Base-by-base conservation (phyloP, 805 yeast genomes). In the Zygotorulaspora sp. region DNA sequence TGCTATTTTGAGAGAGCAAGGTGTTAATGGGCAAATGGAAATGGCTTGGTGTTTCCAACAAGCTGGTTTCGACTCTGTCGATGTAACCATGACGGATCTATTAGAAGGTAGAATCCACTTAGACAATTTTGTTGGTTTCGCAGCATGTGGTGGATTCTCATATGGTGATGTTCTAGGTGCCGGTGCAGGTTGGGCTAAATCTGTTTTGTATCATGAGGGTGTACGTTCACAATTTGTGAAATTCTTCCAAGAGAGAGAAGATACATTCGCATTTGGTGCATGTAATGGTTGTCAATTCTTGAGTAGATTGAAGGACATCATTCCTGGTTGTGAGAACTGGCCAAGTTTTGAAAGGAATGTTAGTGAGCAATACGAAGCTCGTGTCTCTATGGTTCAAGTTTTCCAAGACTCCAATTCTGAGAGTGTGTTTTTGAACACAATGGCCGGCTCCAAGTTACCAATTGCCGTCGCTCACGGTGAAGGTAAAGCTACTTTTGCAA, bases 381-480 rank as follows among this genome's bases (percentile, higher is more conserved):
- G 98, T 67, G 88, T 85, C 29, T 77, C 81, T 42, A 83, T 89
- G 81, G 86, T 89, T 38, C 95, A 90, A 62, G 70, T 89, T 33
- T 71, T 71, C 27, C 68, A 68, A 38, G 74, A 74, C 40, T 66
- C 68, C 18, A 65, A 65, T 16, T 48, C 52, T 7, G 66, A 67
- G 36, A 68, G 75, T 39, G 78, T 92, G 38, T 90, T 92, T 74
- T 76, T 89, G 52, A 75, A 82, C 41, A 86, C 83, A 37, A 88
- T 92, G 97, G 74, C 78, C 55, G 95, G 96, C n/a, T 86, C 97
- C 6, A 78, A 79, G 54, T 65, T 92, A 55, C 98, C 98, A 37
- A 87, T 92, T 65, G 96, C 94, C 14, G 97, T 92, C 50, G 98
- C 98, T 3, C 98, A 92, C 60, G 98, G 98, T 52, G 98, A 92